Evolutionary conservation across 345 rosid genomes (phyloP).

Genomic region (Populus davidiana): DNA sequence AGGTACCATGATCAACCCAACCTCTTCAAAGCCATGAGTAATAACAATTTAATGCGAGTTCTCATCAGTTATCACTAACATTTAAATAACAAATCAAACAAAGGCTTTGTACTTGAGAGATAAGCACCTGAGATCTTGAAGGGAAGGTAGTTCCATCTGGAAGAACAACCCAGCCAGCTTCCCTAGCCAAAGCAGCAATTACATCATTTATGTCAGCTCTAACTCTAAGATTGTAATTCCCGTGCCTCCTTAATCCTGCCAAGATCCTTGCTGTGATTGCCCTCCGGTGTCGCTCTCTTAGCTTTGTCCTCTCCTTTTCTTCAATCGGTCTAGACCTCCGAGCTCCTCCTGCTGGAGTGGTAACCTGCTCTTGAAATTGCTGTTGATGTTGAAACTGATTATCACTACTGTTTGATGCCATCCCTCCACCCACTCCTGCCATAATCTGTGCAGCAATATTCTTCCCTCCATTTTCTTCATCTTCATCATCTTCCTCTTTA

Average conservation of each 20-base stretch:
- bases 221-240: constrained; percentile 95
- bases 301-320: constrained; percentile 96
- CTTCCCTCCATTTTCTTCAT: constrained; percentile 53
- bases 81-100: not conserved
- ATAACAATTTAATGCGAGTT: not conserved
- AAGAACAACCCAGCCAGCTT: constrained; percentile 99
- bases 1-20: not conserved
- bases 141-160: constrained; percentile 99
- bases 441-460: constrained; percentile 39
- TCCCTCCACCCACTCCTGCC: constrained; percentile 43
- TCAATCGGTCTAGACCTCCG: constrained; percentile 83
- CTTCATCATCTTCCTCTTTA: constrained; percentile 78
- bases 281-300: constrained; percentile 93
- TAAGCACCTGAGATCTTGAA: constrained; percentile 81
- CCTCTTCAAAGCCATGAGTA: not conserved
- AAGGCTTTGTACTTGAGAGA: constrained; percentile 3
- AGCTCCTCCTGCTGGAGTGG: constrained; percentile 56
- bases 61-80: not conserved
- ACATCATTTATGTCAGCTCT: constrained; percentile 99
- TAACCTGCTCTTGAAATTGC: constrained; percentile 68
- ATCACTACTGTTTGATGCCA: constrained; percentile 43
- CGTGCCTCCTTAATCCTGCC: constrained; percentile 93
- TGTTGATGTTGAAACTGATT: constrained; percentile 58
- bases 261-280: constrained; percentile 97
- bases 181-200: constrained; percentile 97